phyloP scores from a whole-genome alignment of 2,329 filamentous ascomycete genomes.

The Knoxdaviesia capensis region DNA sequence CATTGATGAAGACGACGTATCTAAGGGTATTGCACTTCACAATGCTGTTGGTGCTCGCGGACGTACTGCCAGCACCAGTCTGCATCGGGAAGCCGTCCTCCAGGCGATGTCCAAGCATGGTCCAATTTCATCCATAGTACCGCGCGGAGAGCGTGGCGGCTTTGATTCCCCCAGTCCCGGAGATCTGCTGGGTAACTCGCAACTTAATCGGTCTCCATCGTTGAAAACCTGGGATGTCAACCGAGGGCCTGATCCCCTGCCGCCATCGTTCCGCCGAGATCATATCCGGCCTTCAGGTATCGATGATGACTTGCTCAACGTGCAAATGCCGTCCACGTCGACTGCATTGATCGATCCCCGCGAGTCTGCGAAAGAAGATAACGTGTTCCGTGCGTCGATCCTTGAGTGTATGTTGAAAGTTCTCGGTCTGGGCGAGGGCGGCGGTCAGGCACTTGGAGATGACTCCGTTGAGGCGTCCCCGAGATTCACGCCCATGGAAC shows the following conservation, averaged over 20 bases:
- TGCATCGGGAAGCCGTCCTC: constrained; percentile 62
- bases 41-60: constrained; percentile 30
- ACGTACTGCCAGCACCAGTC: constrained; percentile 33
- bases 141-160: constrained; percentile 19
- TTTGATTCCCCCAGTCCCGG: constrained; percentile 43
- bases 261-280: too few relatives aligned
- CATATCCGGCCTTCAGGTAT: too few relatives aligned
- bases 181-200: constrained; percentile 52
- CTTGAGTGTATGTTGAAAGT: constrained; percentile 92
- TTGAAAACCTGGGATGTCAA: too few relatives aligned
- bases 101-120: constrained; percentile 37
- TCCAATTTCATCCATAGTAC: constrained; percentile 11
- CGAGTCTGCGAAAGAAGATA: constrained; percentile 73
- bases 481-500: constrained; percentile 31
- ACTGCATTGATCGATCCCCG: constrained; percentile 39
- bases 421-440: constrained; percentile 57
- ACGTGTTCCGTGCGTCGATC: constrained; percentile 73
- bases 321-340: too few relatives aligned
- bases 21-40: constrained; percentile 85
- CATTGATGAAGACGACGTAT: constrained; percentile 55
- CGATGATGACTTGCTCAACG: too few relatives aligned
- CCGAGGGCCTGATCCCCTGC: too few relatives aligned
- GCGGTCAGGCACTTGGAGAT: constrained; percentile 41
- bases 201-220: too few relatives aligned
- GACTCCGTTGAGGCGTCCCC: constrained; percentile 76